Conservation (phyloP, 2,329 filamentous ascomycete genomes). For the Colletotrichum sp. region DNA sequence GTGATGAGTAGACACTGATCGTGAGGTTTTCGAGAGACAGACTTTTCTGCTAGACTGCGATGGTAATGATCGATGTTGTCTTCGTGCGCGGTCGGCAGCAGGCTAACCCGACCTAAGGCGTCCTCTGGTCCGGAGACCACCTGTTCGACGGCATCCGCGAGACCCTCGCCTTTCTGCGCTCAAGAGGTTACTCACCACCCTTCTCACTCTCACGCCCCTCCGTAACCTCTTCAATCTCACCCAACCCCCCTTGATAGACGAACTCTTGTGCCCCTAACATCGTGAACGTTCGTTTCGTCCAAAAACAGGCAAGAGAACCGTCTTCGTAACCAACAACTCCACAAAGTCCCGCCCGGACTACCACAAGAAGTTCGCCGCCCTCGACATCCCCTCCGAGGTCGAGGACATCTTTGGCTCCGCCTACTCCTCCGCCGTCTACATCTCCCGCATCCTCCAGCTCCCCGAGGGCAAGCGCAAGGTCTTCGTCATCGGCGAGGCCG, state of each 20-base stretch:
- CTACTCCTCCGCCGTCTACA: constrained; percentile 95
- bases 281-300: neutral
- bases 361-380: constrained; percentile 82
- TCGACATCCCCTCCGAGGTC: constrained; percentile 79
- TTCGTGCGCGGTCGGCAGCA: neutral
- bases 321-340: constrained; percentile 99
- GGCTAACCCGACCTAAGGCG: constrained; percentile 61
- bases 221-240: neutral
- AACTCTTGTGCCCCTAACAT: neutral
- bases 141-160: constrained; percentile 86
- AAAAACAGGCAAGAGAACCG: constrained; percentile 78
- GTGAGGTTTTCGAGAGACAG: constrained; percentile 56
- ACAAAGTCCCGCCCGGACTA: constrained; percentile 95
- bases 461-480: constrained; percentile 86
- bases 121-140: constrained; percentile 95
- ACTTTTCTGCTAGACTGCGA: constrained; percentile 94
- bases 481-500: constrained; percentile 88
- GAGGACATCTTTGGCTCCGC: constrained; percentile 97
- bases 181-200: constrained; percentile 64
- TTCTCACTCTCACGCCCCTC: constrained; percentile 5
- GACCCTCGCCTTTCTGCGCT: constrained; percentile 82
- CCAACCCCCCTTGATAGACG: neutral
- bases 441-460: constrained; percentile 86
- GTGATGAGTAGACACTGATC: constrained; percentile 16
- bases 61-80: constrained; percentile 59